These are phyloP conservation scores for Mycena capillaripes DNA, from an alignment of 768 basidiomycete genomes.

Conservation along the genomic window DNA sequence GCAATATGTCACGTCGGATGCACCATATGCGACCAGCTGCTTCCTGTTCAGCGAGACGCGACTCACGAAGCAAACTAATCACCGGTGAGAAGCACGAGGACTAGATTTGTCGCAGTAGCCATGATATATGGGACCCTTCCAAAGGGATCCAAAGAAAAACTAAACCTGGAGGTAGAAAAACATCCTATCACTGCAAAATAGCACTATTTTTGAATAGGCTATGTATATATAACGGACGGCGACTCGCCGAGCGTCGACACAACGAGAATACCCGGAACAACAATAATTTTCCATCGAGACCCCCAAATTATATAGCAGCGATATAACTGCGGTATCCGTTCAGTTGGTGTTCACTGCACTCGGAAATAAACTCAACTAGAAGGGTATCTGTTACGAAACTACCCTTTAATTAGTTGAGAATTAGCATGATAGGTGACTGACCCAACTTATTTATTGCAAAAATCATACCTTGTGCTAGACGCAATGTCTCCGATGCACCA, in stretches of 20 bases:
- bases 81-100: neutral
- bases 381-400: neutral
- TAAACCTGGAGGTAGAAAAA: neutral
- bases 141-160: neutral
- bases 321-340: neutral
- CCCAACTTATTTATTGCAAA: neutral
- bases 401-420: neutral
- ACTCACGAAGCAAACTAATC: neutral
- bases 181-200: neutral
- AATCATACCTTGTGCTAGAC: neutral
- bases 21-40: neutral
- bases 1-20: neutral
- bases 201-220: neutral
- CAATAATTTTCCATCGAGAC: neutral
- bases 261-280: neutral
- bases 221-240: neutral
- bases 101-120: neutral
- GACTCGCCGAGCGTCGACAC: neutral
- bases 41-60: neutral
- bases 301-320: neutral
- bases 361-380: neutral
- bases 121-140: neutral
- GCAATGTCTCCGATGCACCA: neutral
- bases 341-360: neutral
- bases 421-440: neutral